Evolutionary conservation across 2,329 filamentous ascomycete species (phyloP), one percentile per base, ranked within the genome.

Genomic region (Beauveria asiatica): DNA sequence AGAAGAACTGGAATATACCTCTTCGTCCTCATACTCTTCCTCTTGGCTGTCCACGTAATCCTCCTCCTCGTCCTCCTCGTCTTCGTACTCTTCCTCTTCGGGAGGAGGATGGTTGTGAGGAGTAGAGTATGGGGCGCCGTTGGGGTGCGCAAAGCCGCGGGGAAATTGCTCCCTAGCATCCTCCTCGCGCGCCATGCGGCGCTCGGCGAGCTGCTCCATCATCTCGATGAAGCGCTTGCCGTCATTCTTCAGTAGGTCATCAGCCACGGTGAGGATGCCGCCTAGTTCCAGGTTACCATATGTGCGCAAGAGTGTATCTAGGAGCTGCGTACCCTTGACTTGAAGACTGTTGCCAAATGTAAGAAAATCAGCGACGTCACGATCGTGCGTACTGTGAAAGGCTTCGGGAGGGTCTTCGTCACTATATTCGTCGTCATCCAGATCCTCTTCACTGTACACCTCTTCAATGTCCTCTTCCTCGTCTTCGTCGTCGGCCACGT

Each of bases 191-290:
- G 92, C 90, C 93, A 99, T 97, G 68, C 94, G 86, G 68, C 93
- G 90, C 77, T 99, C 94, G 42, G 94, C 94, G 68, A 99, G 83
- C 77, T 97, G 93, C 74, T 99, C 94, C 94, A 99, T 99, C 94
- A 99, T 99, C 74, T 99, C 94, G 75, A 99, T 99, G 78, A 99
- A 99, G 71, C 96, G 96, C 75, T 96, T 96, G 69, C 94, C 94
- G 75, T 99, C 94, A 75, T 99, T 99, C 75, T 97, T 97, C 64
- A 99, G 83, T 65, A 99, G 82, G 76, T 99, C 94, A 79, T 99
- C 94, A 73, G 94, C 94, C 70, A 99, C 94, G 66, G 94, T 99
- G 73, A 99, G 86, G 75, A 99, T 97, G 72, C 94, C 95, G 80
- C 94, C 92, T 91, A 83, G 74, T 70, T 75, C 73, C 73, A 74